These are phyloP conservation scores for Striga asiatica DNA, from an alignment of 257 asterid genomes.

Conservation along the genomic window DNA sequence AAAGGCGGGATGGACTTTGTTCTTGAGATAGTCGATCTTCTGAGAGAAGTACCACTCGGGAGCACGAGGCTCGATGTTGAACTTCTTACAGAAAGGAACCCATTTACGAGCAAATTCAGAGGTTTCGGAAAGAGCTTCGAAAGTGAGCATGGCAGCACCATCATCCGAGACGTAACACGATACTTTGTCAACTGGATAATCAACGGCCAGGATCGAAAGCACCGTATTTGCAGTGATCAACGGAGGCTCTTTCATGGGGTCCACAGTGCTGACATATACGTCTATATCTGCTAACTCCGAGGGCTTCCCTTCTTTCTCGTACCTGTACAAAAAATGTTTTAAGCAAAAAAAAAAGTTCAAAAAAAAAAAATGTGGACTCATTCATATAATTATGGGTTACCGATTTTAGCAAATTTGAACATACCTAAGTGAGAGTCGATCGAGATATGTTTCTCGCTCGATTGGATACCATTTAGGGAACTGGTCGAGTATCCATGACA, in stretches of 20 bases:
- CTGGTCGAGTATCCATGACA: slow-evolving; percentile 95
- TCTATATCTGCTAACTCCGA: slow-evolving; percentile 61
- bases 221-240: slow-evolving; percentile 79
- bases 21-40: slow-evolving; percentile 69
- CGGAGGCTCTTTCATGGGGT: slow-evolving; percentile 82
- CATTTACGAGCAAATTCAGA: slow-evolving; percentile 71
- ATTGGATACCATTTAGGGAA: slow-evolving; percentile 90
- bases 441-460: slow-evolving; percentile 83
- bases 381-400: no score
- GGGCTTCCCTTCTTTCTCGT: slow-evolving; percentile 70
- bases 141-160: slow-evolving; percentile 91
- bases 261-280: slow-evolving; percentile 73
- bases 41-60: slow-evolving; percentile 84
- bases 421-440: slow-evolving; percentile 77
- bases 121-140: slow-evolving; percentile 78
- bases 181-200: slow-evolving; percentile 71
- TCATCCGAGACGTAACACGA: slow-evolving; percentile 81
- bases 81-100: slow-evolving; percentile 86
- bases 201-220: slow-evolving; percentile 82
- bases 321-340: slow-evolving; percentile 33
- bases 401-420: no score
- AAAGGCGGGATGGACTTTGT: slow-evolving; percentile 76
- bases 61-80: slow-evolving; percentile 75
- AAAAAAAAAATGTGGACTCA: no score
- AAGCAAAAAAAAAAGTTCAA: not conserved